These are phyloP conservation scores for Sporothrix humicola DNA, from an alignment of 2,329 filamentous ascomycete species.

Conservation along the genomic window DNA sequence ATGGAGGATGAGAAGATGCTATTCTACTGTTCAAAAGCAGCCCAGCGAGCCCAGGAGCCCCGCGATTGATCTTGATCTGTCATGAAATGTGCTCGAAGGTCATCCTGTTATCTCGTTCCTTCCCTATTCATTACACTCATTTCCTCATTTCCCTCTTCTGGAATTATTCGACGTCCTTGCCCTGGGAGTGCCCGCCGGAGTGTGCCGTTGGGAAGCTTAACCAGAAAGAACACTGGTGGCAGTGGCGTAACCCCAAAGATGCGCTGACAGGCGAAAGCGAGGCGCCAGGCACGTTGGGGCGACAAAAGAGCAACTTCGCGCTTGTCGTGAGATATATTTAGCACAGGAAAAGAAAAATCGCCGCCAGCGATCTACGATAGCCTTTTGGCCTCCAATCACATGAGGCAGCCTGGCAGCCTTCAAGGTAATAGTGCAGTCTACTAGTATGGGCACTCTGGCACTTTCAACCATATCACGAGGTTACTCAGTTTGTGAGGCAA, in stretches of 20 bases:
- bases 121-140: not conserved
- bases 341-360: constrained; percentile 5
- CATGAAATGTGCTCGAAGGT: not conserved
- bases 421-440: not conserved
- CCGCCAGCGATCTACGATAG: constrained; percentile 8
- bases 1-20: too few relatives aligned
- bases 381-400: not conserved
- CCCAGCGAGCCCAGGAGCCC: too few relatives aligned
- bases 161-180: not conserved
- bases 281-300: constrained; percentile 3
- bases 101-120: not conserved
- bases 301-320: not conserved
- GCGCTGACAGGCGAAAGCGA: not conserved
- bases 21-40: too few relatives aligned
- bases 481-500: not conserved
- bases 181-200: not conserved
- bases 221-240: not conserved
- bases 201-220: not conserved
- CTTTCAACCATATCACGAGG: constrained; percentile 11
- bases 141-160: constrained; percentile 14
- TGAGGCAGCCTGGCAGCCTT: not conserved
- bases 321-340: constrained; percentile 26
- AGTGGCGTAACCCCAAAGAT: constrained; percentile 3
- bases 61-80: not conserved
- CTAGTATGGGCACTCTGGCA: not conserved